Evolutionary conservation across 352 stramenopile species (phyloP).

Genomic region (Phytophthora cajani): DNA sequence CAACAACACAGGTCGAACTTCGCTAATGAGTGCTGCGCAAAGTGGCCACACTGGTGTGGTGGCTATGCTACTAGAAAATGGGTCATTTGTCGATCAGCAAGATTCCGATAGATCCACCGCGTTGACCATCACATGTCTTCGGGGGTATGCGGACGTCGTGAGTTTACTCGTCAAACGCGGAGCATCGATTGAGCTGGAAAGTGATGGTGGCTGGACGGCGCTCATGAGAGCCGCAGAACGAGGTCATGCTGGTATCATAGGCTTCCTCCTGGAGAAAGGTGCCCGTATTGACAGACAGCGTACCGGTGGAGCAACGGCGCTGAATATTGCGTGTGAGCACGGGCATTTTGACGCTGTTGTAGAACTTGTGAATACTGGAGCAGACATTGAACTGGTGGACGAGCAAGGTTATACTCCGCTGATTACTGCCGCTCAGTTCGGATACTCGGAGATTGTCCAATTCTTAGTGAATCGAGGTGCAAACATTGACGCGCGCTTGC

Average conservation of each 20-base stretch:
- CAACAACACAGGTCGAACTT: neutral
- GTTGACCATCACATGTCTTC: conserved; percentile 1
- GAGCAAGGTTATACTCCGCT: neutral
- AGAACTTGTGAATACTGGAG: neutral
- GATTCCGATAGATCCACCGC: neutral
- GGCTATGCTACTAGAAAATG: conserved; percentile 12
- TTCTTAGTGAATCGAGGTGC: neutral
- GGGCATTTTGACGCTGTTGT: neutral
- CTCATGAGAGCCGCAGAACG: neutral
- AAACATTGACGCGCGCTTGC: neutral
- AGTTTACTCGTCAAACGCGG: neutral
- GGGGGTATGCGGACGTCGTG: conserved; percentile 1
- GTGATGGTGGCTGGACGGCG: neutral
- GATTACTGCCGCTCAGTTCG: neutral
- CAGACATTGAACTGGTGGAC: neutral
- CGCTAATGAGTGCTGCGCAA: neutral
- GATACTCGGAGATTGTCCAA: neutral
- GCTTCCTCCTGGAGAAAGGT: conserved; percentile 1
- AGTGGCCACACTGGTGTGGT: neutral
- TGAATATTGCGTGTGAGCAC: neutral
- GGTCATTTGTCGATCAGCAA: conserved; percentile 8
- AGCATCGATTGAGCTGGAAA: neutral
- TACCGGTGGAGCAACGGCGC: neutral
- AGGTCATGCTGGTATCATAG: neutral
- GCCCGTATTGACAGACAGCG: neutral